These are phyloP conservation scores for Calocera cornea DNA, from an alignment of 768 basidiomycete species.

Conservation along the genomic window DNA sequence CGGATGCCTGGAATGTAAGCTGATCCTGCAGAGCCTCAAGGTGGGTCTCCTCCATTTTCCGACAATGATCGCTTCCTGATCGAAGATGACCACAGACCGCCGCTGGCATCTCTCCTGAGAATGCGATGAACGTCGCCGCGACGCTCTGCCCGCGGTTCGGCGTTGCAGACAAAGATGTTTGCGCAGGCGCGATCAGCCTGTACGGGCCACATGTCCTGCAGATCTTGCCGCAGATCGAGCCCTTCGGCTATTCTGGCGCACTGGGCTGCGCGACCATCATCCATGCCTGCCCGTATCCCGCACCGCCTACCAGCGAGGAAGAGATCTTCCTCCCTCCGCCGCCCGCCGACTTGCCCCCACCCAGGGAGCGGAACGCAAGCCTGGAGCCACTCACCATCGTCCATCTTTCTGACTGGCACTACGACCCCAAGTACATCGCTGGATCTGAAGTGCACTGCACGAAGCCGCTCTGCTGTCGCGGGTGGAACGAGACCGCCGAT, in stretches of 20 bases:
- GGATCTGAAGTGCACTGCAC: neutral
- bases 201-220: neutral
- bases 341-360: neutral
- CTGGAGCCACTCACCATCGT: neutral
- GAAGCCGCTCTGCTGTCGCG: neutral
- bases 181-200: neutral
- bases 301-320: neutral
- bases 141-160: neutral
- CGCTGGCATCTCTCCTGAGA: neutral
- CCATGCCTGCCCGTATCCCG: conserved; percentile 3
- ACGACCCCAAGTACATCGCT: neutral
- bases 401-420: conserved; percentile 1
- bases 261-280: neutral
- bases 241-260: neutral
- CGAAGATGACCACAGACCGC: neutral
- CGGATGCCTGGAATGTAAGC: neutral
- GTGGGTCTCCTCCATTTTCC: neutral
- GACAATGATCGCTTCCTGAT: neutral
- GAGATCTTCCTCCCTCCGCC: neutral
- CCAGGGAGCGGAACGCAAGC: neutral
- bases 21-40: neutral
- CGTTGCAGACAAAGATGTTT: neutral
- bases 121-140: neutral
- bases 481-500: neutral
- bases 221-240: neutral